Percentiles rank a stretch among this genome's conserved stretches.
Evolutionary conservation across 2,329 filamentous ascomycete species (phyloP).

Genomic region (Apiospora koreana): DNA sequence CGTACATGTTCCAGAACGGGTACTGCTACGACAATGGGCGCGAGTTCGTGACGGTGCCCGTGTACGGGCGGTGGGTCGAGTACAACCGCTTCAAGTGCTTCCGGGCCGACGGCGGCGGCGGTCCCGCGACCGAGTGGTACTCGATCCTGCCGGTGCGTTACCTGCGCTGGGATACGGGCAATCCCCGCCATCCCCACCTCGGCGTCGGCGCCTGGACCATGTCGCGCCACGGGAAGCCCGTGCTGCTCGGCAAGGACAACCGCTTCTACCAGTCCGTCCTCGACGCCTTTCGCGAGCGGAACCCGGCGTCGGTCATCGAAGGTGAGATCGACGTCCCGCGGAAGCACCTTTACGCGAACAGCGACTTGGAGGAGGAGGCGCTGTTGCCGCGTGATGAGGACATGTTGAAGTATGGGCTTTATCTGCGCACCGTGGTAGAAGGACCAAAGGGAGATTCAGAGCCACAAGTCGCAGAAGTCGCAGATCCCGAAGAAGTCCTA

Average conservation of each 20-base stretch:
- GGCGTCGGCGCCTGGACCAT: neutral
- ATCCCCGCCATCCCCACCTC: neutral
- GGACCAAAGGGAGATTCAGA: too few relatives aligned
- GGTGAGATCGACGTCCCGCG: neutral
- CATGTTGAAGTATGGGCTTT: neutral
- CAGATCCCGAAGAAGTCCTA: neutral
- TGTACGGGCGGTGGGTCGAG: neutral
- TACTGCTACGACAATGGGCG: constrained; percentile 1
- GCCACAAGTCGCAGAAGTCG: neutral
- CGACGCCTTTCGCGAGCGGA: neutral
- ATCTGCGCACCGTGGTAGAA: neutral
- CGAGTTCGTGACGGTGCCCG: neutral
- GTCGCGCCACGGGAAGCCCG: neutral
- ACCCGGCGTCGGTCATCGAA: neutral
- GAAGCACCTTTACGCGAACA: neutral
- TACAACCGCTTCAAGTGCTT: neutral
- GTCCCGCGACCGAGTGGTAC: neutral
- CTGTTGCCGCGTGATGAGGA: neutral
- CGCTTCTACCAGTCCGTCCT: constrained; percentile 1
- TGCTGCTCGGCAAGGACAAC: neutral
- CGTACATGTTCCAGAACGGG: neutral
- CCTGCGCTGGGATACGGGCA: neutral
- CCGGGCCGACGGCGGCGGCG: neutral
- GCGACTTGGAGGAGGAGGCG: neutral
- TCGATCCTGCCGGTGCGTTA: neutral